Conservation (phyloP, 1,284 basidiomycete species). For the Hemileia vastatrix region DNA sequence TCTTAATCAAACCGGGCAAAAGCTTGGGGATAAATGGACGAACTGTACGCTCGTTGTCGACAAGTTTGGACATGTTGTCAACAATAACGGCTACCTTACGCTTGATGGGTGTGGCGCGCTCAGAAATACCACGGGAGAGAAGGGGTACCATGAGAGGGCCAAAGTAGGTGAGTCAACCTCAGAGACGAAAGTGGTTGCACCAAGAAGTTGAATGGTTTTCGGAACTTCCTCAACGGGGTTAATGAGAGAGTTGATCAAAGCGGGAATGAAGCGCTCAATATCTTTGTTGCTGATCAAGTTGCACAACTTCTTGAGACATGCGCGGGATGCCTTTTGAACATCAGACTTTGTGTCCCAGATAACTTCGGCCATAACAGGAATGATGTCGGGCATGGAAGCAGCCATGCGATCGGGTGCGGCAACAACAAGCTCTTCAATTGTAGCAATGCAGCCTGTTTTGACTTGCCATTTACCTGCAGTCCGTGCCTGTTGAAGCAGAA, state of each 20-base stretch:
- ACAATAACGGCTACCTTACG: conserved; percentile 45
- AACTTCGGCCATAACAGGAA: conserved; percentile 43
- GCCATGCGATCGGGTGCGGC: conserved; percentile 39
- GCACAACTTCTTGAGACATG: conserved; percentile 37
- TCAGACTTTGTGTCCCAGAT: conserved; percentile 45
- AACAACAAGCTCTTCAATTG: conserved; percentile 40
- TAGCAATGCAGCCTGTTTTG: conserved; percentile 40
- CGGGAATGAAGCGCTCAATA: conserved; percentile 45
- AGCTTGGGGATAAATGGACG: conserved; percentile 45
- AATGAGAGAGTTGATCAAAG: conserved; percentile 44
- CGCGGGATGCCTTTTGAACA: conserved; percentile 42
- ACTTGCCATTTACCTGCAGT: conserved; percentile 45
- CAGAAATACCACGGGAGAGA: conserved; percentile 41
- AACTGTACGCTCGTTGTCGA: conserved; percentile 45
- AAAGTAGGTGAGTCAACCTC: conserved; percentile 45
- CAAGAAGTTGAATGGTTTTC: conserved; percentile 42
- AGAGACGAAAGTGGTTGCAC: conserved; percentile 44
- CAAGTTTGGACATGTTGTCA: conserved; percentile 46
- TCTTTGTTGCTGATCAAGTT: conserved; percentile 44
- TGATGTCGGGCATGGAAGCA: conserved; percentile 43
- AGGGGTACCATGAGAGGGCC: conserved; percentile 46
- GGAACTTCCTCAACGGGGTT: conserved; percentile 45
- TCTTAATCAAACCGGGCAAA: conserved; percentile 44
- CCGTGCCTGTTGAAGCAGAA: conserved; percentile 37
- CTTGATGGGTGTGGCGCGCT: conserved; percentile 44